Evolutionary conservation across 2,329 filamentous ascomycete genomes (phyloP).

Genomic region (Venturia aucupariae): DNA sequence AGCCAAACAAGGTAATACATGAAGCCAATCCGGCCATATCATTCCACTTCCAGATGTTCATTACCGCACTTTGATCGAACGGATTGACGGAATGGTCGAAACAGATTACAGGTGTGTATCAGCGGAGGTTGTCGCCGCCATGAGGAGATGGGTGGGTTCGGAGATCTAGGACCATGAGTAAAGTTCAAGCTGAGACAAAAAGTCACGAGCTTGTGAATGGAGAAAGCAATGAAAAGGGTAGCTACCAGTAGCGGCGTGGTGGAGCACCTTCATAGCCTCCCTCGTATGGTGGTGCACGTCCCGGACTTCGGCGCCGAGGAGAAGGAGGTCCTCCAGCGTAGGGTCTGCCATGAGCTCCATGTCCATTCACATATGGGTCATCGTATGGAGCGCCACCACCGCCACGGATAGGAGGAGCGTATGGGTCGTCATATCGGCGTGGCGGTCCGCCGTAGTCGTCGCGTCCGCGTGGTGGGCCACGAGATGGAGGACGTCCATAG

Average conservation of each 20-base stretch:
- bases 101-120: background rate
- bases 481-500: conserved; percentile 47
- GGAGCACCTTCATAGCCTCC: conserved; percentile 27
- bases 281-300: conserved; percentile 28
- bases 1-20: conserved; percentile 2
- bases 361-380: conserved; percentile 52
- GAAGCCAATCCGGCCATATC: background rate
- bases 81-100: background rate
- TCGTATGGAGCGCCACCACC: conserved; percentile 47
- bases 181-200: conserved; percentile 5
- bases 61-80: background rate
- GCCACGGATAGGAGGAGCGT: conserved; percentile 43
- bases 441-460: conserved; percentile 57
- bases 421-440: conserved; percentile 66
- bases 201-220: conserved; percentile 1
- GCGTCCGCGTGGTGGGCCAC: conserved; percentile 52
- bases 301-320: conserved; percentile 29
- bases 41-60: conserved; percentile 1
- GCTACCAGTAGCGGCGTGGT: conserved; percentile 37
- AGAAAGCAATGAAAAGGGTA: conserved; percentile 14
- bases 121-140: background rate
- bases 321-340: conserved; percentile 40
- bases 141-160: background rate
- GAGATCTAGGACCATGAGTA: conserved; percentile 8
- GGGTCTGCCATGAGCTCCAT: conserved; percentile 43